Evolutionary conservation across 495 filamentous ascomycete species (phyloP).

Genomic region (Ascodesmis nigricans): DNA sequence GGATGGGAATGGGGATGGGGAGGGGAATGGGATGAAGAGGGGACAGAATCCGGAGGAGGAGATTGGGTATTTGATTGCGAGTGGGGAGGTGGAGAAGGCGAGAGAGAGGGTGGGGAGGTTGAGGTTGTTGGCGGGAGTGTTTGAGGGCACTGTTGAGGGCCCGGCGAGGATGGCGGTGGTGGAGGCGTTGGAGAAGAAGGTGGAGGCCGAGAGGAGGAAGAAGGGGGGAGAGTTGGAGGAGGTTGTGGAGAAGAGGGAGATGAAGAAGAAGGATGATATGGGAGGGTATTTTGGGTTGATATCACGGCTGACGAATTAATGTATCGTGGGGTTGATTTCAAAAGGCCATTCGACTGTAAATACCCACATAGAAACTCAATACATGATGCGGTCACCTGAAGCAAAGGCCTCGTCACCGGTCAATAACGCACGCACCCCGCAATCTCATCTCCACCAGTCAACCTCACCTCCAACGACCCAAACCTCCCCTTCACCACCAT

Average conservation of each 20-base stretch:
- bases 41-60: slow-evolving; percentile 46
- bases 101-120: slow-evolving; percentile 47
- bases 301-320: too few species aligned
- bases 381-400: too few species aligned
- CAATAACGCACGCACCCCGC: too few species aligned
- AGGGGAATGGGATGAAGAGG: slow-evolving; percentile 23
- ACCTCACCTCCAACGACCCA: too few species aligned
- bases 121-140: slow-evolving; percentile 48
- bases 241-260: slow-evolving; percentile 28
- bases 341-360: too few species aligned
- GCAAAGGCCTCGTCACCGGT: too few species aligned
- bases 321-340: too few species aligned
- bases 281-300: slow-evolving; percentile 43
- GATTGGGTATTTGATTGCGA: slow-evolving; percentile 41
- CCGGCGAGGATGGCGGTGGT: slow-evolving; percentile 63
- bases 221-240: slow-evolving; percentile 37
- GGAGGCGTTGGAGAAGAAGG: slow-evolving; percentile 43
- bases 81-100: slow-evolving; percentile 40
- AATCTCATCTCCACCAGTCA: too few species aligned
- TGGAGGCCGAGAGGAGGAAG: slow-evolving; percentile 31
- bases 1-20: background rate
- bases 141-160: slow-evolving; percentile 86
- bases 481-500: too few species aligned
- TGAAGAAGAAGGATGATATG: slow-evolving; percentile 10
- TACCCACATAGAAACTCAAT: too few species aligned